A percentile compares a stretch with the other conserved stretches of the same genome.
These are phyloP conservation scores for Tricholoma matsutake DNA, from an alignment of 768 basidiomycete genomes.

Conservation along the genomic window DNA sequence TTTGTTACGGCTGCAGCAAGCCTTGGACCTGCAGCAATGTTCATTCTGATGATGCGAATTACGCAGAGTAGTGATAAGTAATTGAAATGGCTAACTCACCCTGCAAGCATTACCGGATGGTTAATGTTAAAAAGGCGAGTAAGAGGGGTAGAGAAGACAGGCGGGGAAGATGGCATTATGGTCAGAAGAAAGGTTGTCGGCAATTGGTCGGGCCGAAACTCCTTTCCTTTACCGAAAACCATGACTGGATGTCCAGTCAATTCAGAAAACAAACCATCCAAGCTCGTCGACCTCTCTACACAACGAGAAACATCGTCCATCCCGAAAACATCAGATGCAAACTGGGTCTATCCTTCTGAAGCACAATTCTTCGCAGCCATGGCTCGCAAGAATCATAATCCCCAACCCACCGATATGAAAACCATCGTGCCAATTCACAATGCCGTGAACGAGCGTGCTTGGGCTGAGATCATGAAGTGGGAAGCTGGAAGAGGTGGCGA, in stretches of 20 bases:
- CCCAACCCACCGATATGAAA: slow-evolving; percentile 85
- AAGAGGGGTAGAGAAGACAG: slow-evolving; percentile 69
- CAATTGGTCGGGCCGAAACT: no score
- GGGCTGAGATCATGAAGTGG: slow-evolving; percentile 82
- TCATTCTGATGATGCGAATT: slow-evolving; percentile 52
- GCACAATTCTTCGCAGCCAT: slow-evolving; percentile 99
- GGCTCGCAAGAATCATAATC: slow-evolving; percentile 90
- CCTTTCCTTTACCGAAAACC: no score
- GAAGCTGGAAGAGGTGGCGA: slow-evolving; percentile 80
- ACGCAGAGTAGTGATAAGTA: neutral
- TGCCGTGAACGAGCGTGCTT: slow-evolving; percentile 94
- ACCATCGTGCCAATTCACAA: slow-evolving; percentile 98
- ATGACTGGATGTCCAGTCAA: slow-evolving; percentile 49
- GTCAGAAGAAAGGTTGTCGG: neutral
- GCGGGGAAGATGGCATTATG: slow-evolving; percentile 63
- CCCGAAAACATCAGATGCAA: slow-evolving; percentile 63
- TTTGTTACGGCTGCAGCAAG: slow-evolving; percentile 92
- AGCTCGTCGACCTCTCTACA: slow-evolving; percentile 47
- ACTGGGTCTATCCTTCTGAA: slow-evolving; percentile 98
- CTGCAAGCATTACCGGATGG: slow-evolving; percentile 85
- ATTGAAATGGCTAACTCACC: slow-evolving; percentile 27
- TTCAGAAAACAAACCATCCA: slow-evolving; percentile 46
- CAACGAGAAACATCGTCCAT: slow-evolving; percentile 87
- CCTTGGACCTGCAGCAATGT: slow-evolving; percentile 81
- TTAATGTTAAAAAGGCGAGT: slow-evolving; percentile 73